Percentiles rank a stretch among this genome's conserved stretches.
Evolutionary conservation across 1,139 yeast genomes (phyloP).

Genomic region (Taphrina wiesneri): DNA sequence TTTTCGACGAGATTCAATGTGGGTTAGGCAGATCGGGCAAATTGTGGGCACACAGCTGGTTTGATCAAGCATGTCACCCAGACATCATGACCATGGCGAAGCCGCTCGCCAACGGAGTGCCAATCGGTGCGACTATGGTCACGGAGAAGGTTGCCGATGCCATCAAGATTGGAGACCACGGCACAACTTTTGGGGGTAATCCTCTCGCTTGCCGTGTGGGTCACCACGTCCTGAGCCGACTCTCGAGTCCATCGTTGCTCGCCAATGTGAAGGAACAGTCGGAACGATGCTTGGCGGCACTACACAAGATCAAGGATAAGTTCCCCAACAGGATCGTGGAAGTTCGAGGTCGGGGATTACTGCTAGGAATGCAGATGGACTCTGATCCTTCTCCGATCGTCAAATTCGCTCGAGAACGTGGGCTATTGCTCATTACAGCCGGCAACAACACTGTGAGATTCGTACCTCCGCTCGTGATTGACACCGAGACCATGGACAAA

Average conservation of each 20-base stretch:
- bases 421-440: slow-evolving; percentile 81
- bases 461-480: slow-evolving; percentile 88
- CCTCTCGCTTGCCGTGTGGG: slow-evolving; percentile 88
- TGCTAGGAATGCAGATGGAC: slow-evolving; percentile 77
- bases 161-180: slow-evolving; percentile 89
- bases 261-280: slow-evolving; percentile 53
- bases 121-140: slow-evolving; percentile 91
- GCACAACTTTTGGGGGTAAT: slow-evolving; percentile 97
- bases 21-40: slow-evolving; percentile 92
- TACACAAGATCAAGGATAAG: slow-evolving; percentile 55
- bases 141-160: slow-evolving; percentile 72
- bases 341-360: slow-evolving; percentile 83
- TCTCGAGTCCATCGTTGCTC: slow-evolving; percentile 64
- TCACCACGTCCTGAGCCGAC: slow-evolving; percentile 65
- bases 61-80: slow-evolving; percentile 73
- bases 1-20: slow-evolving; percentile 95
- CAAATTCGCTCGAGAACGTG: slow-evolving; percentile 69
- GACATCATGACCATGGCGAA: slow-evolving; percentile 93
- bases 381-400: slow-evolving; percentile 68
- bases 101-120: slow-evolving; percentile 97
- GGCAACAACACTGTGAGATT: slow-evolving; percentile 87
- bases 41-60: slow-evolving; percentile 84
- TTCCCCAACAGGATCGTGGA: slow-evolving; percentile 62
- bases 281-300: slow-evolving; percentile 52
- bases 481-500: slow-evolving; percentile 62